A percentile compares a stretch with the other conserved stretches of the same genome.
Conservation (phyloP, 2,329 filamentous ascomycete genomes). For the Emergomyces orientalis region DNA sequence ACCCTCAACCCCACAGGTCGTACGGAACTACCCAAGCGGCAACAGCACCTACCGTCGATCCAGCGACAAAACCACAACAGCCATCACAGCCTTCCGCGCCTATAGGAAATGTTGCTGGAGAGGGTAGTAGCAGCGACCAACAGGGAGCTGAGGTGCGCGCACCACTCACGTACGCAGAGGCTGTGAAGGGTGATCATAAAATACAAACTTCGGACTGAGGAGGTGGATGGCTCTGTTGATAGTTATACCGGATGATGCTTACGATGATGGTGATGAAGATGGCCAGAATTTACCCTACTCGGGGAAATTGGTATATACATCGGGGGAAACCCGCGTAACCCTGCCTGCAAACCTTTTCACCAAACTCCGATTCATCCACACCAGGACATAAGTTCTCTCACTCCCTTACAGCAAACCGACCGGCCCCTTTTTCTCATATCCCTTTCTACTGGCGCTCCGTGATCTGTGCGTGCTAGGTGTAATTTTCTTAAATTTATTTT, state of each 20-base stretch:
- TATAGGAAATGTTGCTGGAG: slow-evolving; percentile 11
- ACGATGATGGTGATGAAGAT: background rate
- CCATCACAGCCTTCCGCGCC: slow-evolving; percentile 15
- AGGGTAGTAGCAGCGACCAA: slow-evolving; percentile 25
- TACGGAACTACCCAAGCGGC: slow-evolving; percentile 34
- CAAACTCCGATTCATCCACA: background rate
- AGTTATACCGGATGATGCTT: background rate
- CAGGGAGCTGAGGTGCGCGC: slow-evolving; percentile 33
- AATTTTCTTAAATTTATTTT: too few species aligned
- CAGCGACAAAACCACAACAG: slow-evolving; percentile 21
- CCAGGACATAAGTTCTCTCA: background rate
- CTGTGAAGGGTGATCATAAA: slow-evolving; percentile 83
- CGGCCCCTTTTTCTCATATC: background rate
- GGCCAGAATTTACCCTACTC: background rate
- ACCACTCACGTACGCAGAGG: slow-evolving; percentile 84
- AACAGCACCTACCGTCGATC: slow-evolving; percentile 22
- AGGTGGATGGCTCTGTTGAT: background rate
- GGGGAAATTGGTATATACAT: background rate
- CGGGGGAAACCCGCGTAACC: too few species aligned
- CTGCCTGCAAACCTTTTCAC: background rate
- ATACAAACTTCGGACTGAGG: slow-evolving; percentile 52
- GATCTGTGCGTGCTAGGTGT: background rate
- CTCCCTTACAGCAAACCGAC: background rate
- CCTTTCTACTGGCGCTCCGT: background rate
- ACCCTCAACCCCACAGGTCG: slow-evolving; percentile 23